Evolutionary conservation across 1,284 basidiomycete genomes (phyloP).

Genomic region (Heterobasidion parviporum): DNA sequence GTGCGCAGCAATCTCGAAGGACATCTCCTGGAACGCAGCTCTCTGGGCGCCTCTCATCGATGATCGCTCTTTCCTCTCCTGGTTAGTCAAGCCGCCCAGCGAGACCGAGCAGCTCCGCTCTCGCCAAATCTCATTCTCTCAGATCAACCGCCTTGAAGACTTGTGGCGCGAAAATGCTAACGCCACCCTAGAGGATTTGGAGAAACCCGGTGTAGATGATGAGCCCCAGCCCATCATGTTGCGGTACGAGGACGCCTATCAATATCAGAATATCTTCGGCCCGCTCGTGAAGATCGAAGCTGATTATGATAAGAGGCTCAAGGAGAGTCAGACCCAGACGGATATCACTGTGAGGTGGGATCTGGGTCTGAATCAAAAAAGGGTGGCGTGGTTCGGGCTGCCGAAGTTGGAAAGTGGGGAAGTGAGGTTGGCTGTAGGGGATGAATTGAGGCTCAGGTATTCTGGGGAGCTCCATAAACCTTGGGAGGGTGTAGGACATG

Average conservation of each 20-base stretch:
- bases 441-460: slow-evolving; percentile 90
- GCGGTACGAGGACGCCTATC: slow-evolving; percentile 96
- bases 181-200: slow-evolving; percentile 93
- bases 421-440: slow-evolving; percentile 93
- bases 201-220: slow-evolving; percentile 94
- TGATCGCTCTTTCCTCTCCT: slow-evolving; percentile 95
- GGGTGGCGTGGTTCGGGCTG: slow-evolving; percentile 93
- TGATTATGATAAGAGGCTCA: slow-evolving; percentile 96
- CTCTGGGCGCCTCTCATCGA: slow-evolving; percentile 99
- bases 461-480: slow-evolving; percentile 81
- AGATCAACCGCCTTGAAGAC: slow-evolving; percentile 97
- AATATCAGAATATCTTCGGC: slow-evolving; percentile 99
- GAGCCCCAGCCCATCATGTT: slow-evolving; percentile 89
- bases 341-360: slow-evolving; percentile 97
- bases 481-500: slow-evolving; percentile 98
- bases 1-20: slow-evolving; percentile 94
- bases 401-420: slow-evolving; percentile 98
- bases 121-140: slow-evolving; percentile 91
- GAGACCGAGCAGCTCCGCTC: slow-evolving; percentile 94
- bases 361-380: slow-evolving; percentile 94
- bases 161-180: slow-evolving; percentile 95
- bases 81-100: slow-evolving; percentile 95
- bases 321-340: slow-evolving; percentile 97
- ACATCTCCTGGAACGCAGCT: slow-evolving; percentile 97
- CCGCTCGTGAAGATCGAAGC: slow-evolving; percentile 99